Evolutionary conservation across 257 asterid genomes (phyloP).

Genomic region (Solanum corneliomulleri): DNA sequence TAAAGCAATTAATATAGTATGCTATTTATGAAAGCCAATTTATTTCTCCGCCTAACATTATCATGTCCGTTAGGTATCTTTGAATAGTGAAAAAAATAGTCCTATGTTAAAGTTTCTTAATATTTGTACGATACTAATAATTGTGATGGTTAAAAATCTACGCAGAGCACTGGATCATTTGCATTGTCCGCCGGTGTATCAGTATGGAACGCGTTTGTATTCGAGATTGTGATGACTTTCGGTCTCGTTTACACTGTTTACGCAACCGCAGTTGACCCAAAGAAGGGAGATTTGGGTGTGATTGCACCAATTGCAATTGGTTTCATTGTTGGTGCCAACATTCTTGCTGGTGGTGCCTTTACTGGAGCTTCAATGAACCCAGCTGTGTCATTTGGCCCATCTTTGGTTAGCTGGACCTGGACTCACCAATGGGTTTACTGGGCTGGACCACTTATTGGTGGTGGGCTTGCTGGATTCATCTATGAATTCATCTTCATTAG

Average conservation of each 20-base stretch:
- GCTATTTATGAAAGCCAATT: not conserved
- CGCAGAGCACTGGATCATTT: slow-evolving; percentile 11
- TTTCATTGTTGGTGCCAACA: slow-evolving; percentile 62
- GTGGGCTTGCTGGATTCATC: slow-evolving; percentile 45
- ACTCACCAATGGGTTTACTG: slow-evolving; percentile 63
- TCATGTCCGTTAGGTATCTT: not conserved
- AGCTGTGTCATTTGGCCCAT: slow-evolving; percentile 69
- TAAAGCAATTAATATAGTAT: not conserved
- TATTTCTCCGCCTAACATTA: not conserved
- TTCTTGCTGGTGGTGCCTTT: slow-evolving; percentile 62
- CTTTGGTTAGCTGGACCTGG: slow-evolving; percentile 54
- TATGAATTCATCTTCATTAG: slow-evolving; percentile 48
- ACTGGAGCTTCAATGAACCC: slow-evolving; percentile 89
- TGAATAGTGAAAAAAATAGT: no score
- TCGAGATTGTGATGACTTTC: slow-evolving; percentile 72
- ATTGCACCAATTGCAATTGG: slow-evolving; percentile 69
- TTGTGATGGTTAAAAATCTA: not conserved
- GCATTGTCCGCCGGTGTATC: slow-evolving; percentile 27
- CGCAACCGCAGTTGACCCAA: slow-evolving; percentile 70
- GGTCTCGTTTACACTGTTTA: slow-evolving; percentile 74
- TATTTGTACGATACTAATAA: not conserved
- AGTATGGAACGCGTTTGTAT: slow-evolving; percentile 42
- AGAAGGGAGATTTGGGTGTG: slow-evolving; percentile 51
- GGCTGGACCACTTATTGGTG: slow-evolving; percentile 70
- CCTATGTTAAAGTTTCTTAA: no score